A percentile compares a stretch with the other conserved stretches of the same genome.
Evolutionary conservation across 306 rosid species (phyloP).

Genomic region (Arachis stenosperma): DNA sequence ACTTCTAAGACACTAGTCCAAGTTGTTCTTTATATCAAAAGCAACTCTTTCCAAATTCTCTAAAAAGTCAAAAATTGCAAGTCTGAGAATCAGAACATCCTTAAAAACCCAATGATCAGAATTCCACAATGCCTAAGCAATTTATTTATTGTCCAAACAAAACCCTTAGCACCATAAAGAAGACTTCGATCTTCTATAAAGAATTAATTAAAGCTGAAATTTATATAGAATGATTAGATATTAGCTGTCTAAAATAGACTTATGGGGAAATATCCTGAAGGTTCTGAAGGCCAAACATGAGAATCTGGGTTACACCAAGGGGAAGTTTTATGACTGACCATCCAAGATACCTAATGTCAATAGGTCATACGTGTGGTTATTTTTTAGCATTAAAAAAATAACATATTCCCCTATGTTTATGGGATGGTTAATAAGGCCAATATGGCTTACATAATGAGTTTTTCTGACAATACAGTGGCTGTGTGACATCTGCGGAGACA

Average conservation of each 20-base stretch:
- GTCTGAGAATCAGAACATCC: neutral
- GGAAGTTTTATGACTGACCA: neutral
- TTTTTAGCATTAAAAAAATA: neutral
- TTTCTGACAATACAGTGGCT: conserved; percentile 69
- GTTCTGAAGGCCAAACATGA: neutral
- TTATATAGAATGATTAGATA: neutral
- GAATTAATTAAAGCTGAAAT: neutral
- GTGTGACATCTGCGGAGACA: conserved; percentile 94
- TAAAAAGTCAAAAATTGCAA: neutral
- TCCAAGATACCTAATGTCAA: neutral
- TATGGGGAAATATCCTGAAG: neutral
- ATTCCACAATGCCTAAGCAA: neutral
- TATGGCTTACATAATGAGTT: conserved; percentile 28
- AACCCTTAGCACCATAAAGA: neutral
- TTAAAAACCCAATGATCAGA: no score
- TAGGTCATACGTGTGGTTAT: neutral
- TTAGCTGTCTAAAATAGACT: no score
- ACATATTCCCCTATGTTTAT: neutral
- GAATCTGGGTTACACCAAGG: neutral
- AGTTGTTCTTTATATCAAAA: neutral
- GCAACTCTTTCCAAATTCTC: neutral
- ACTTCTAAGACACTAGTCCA: neutral
- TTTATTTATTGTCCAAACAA: neutral
- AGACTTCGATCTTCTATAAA: neutral
- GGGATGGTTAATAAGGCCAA: conserved; percentile 28